Evolutionary conservation across 2,329 filamentous ascomycete species (phyloP).

Genomic region (Xylariaceae sp.): DNA sequence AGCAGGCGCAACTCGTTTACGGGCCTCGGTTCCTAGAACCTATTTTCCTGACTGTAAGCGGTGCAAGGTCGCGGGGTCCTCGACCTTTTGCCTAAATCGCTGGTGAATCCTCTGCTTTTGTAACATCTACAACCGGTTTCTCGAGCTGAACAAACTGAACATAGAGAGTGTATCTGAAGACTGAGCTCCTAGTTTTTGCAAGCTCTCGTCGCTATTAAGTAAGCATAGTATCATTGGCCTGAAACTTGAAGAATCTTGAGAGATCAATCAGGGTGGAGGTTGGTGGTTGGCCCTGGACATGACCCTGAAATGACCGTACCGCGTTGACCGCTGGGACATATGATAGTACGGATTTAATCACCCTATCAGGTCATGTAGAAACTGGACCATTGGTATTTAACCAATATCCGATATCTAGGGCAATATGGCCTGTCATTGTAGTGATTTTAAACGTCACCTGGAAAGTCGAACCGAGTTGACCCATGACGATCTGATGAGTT

Average conservation of each 20-base stretch:
- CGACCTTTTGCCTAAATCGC: constrained; percentile 41
- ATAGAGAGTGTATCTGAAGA: not conserved
- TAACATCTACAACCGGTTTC: constrained; percentile 10
- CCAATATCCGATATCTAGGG: not conserved
- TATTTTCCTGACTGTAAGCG: constrained; percentile 23
- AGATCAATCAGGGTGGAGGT: not conserved
- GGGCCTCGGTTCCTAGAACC: constrained; percentile 23
- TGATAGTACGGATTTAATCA: not conserved
- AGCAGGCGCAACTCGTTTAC: not conserved
- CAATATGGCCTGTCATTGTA: not conserved
- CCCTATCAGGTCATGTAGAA: not conserved
- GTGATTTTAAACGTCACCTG: not conserved
- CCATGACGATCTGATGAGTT: constrained; percentile 2
- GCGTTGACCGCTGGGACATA: not conserved
- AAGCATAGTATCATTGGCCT: not conserved
- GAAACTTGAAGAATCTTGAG: not conserved
- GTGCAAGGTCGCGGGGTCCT: constrained; percentile 31
- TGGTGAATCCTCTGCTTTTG: constrained; percentile 30
- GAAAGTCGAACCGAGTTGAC: constrained; percentile 7
- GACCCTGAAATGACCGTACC: too few relatives aligned
- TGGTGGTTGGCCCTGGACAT: not conserved
- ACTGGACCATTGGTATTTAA: too few relatives aligned
- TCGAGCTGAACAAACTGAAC: not conserved
- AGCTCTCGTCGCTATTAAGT: not conserved
- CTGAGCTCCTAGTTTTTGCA: not conserved